Conservation (phyloP, 2,329 filamentous ascomycete genomes). For the Microdochium bolleyi region DNA sequence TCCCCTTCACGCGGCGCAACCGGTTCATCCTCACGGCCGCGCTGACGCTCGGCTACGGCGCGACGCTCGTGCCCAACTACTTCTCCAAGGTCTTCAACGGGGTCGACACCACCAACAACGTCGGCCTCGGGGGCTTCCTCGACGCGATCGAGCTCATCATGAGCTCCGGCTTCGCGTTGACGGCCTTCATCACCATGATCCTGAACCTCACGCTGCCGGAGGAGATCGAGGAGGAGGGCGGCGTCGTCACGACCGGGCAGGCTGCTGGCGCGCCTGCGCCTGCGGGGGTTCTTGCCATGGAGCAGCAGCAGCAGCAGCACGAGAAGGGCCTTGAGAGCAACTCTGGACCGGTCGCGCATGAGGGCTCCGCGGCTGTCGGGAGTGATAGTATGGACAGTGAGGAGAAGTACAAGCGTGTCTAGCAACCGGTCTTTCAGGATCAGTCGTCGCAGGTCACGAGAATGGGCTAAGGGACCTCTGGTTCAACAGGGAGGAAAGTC, state of each 20-base stretch:
- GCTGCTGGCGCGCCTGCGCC: neutral
- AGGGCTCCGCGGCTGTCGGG: neutral
- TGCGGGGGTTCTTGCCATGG: neutral
- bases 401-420: neutral
- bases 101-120: conserved; percentile 47
- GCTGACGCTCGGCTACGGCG: conserved; percentile 64
- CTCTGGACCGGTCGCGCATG: neutral
- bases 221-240: conserved; percentile 58
- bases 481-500: too few relatives aligned
- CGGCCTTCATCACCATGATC: conserved; percentile 63
- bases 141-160: conserved; percentile 67
- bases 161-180: conserved; percentile 68
- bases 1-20: conserved; percentile 70
- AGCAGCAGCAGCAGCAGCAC: neutral
- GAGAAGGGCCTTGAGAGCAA: neutral
- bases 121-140: conserved; percentile 61
- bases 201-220: conserved; percentile 67
- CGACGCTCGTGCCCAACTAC: conserved; percentile 59
- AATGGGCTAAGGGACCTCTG: neutral
- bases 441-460: neutral
- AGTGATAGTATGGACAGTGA: neutral
- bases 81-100: conserved; percentile 69
- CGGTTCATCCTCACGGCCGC: conserved; percentile 75
- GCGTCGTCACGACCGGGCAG: neutral
- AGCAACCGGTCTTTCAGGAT: neutral